Evolutionary conservation across 164 flowering plant species (phyloP).

Genomic region (Stephania japonica): DNA sequence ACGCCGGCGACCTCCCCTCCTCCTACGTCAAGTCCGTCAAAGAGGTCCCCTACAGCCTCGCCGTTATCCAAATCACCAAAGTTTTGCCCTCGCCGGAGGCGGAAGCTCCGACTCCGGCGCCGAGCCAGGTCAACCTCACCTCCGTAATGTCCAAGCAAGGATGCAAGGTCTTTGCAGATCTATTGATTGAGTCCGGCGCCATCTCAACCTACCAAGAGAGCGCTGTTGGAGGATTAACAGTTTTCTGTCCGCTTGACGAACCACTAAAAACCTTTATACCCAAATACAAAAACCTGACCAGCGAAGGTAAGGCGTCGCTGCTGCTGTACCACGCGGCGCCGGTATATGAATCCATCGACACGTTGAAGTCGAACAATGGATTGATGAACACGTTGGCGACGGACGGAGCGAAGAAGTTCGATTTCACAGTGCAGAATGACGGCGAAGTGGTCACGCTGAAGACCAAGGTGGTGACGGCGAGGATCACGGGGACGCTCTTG

Average conservation of each 20-base stretch:
- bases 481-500: constrained; percentile 48
- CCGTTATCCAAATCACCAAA: constrained; percentile 71
- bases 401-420: constrained; percentile 30
- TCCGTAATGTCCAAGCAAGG: constrained; percentile 50
- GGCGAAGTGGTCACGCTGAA: constrained; percentile 37
- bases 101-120: constrained; percentile 71
- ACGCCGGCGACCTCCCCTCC: constrained; percentile 37
- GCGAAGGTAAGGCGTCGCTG: constrained; percentile 24
- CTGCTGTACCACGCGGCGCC: constrained; percentile 36
- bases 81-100: constrained; percentile 56
- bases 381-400: constrained; percentile 38
- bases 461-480: constrained; percentile 63
- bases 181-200: constrained; percentile 39
- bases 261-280: constrained; percentile 24
- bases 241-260: constrained; percentile 33
- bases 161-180: constrained; percentile 61
- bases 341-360: constrained; percentile 29
- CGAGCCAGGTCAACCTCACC: constrained; percentile 46
- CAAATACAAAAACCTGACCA: constrained; percentile 38
- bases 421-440: constrained; percentile 32
- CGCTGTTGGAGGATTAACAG: constrained; percentile 31
- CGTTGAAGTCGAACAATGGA: constrained; percentile 39
- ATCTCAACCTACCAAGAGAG: constrained; percentile 30
- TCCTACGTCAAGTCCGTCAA: constrained; percentile 57
- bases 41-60: constrained; percentile 70